Evolutionary conservation across 176 grass and related monocot species (phyloP).

Genomic region (Calamus simplicifolius): DNA sequence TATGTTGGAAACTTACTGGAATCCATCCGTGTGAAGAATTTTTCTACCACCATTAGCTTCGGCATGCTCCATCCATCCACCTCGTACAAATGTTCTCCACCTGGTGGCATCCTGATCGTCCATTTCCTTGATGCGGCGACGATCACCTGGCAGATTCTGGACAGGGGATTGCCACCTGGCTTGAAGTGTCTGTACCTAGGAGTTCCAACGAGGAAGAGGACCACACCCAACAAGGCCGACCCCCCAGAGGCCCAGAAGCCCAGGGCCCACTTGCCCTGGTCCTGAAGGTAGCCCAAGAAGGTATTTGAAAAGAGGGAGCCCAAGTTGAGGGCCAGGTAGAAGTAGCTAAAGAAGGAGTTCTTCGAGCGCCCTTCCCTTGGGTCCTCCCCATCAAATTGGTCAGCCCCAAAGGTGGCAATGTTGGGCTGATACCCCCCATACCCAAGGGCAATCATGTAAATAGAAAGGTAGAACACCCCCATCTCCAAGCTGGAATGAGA

Average conservation of each 20-base stretch:
- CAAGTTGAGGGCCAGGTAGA: slow-evolving; percentile 16
- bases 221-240: not conserved
- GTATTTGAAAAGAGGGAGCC: slow-evolving; percentile 18
- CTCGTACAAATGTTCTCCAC: slow-evolving; percentile 1
- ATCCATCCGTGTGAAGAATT: not conserved
- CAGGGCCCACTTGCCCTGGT: slow-evolving; percentile 10
- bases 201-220: not conserved
- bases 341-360: slow-evolving; percentile 17
- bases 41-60: slow-evolving; percentile 2
- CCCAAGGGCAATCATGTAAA: slow-evolving; percentile 14
- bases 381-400: slow-evolving; percentile 18
- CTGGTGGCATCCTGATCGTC: not conserved
- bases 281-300: slow-evolving; percentile 5
- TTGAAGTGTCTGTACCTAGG: slow-evolving; percentile 5
- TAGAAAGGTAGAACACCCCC: not conserved
- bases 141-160: slow-evolving; percentile 8
- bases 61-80: not conserved
- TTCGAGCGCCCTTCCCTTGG: not conserved
- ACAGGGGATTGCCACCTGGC: slow-evolving; percentile 2
- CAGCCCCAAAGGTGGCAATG: slow-evolving; percentile 9
- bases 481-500: not conserved
- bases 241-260: slow-evolving; percentile 8
- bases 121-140: slow-evolving; percentile 8
- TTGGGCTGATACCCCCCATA: slow-evolving; percentile 15
- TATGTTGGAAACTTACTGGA: not conserved